A percentile compares a stretch with the other conserved stretches of the same genome.
phyloP scores from a whole-genome alignment of 176 grass and related monocot genomes.

The Poa annua region DNA sequence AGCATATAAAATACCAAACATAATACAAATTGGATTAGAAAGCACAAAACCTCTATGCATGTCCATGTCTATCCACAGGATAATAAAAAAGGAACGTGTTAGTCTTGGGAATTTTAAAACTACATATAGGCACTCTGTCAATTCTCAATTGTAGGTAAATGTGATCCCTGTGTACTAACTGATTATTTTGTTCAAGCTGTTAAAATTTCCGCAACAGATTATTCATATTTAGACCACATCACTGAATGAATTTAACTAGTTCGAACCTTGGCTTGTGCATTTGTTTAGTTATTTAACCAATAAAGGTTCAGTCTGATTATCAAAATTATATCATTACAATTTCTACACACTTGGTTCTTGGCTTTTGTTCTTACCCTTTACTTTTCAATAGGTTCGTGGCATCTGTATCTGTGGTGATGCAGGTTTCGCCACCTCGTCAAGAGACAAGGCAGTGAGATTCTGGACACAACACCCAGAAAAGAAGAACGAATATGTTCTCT shows the following conservation, averaged over 20 bases:
- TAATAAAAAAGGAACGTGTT: slow-evolving; percentile 4
- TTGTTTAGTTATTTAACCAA: neutral
- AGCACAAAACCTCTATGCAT: neutral
- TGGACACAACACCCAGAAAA: slow-evolving; percentile 64
- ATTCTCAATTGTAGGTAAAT: neutral
- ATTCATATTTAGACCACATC: neutral
- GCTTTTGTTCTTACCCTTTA: neutral
- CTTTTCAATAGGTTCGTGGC: slow-evolving; percentile 66
- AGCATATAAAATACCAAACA: neutral
- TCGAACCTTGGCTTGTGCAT: neutral
- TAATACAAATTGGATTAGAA: neutral
- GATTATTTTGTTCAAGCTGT: slow-evolving; percentile 23
- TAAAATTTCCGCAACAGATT: neutral
- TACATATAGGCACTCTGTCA: neutral
- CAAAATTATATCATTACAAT: neutral
- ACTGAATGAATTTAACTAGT: neutral
- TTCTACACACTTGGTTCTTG: slow-evolving; percentile 14
- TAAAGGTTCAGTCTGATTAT: neutral
- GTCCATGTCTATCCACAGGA: neutral
- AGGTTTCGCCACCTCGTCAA: slow-evolving; percentile 84
- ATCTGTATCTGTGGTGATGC: slow-evolving; percentile 88
- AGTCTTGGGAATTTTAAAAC: neutral
- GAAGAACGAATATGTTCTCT: slow-evolving; percentile 62
- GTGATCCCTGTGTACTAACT: neutral
- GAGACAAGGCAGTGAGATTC: slow-evolving; percentile 74